Conservation (phyloP, 495 filamentous ascomycete species). For the Neurospora sp. region DNA sequence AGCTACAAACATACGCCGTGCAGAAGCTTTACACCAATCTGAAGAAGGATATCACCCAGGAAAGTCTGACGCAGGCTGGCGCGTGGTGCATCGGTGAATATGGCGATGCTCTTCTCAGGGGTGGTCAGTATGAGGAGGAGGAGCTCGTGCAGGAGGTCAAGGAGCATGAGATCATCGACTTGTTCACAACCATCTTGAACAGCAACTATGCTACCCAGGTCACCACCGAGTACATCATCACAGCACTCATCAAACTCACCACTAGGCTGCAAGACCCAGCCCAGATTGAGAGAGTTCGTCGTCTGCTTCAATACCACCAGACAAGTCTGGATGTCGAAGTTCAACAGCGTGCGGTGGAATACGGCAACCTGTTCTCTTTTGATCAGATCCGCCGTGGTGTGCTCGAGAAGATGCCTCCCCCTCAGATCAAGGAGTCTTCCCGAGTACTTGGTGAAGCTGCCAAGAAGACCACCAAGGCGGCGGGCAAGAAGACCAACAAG, state of each 20-base stretch:
- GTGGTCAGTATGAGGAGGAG: slow-evolving; percentile 91
- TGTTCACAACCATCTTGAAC: slow-evolving; percentile 83
- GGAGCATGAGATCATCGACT: slow-evolving; percentile 80
- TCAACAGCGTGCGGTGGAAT: slow-evolving; percentile 91
- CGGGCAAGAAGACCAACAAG: slow-evolving; percentile 59
- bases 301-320: slow-evolving; percentile 63
- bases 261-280: slow-evolving; percentile 72
- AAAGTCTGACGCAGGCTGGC: slow-evolving; percentile 83
- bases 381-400: slow-evolving; percentile 84
- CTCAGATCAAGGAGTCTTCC: slow-evolving; percentile 90
- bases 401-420: slow-evolving; percentile 92
- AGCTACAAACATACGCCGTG: slow-evolving; percentile 89
- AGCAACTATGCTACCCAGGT: slow-evolving; percentile 85
- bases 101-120: slow-evolving; percentile 74
- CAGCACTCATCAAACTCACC: slow-evolving; percentile 89
- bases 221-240: slow-evolving; percentile 90
- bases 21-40: slow-evolving; percentile 86
- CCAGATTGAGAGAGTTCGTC: slow-evolving; percentile 74
- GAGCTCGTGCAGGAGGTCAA: slow-evolving; percentile 83
- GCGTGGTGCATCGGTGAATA: slow-evolving; percentile 99
- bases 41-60: slow-evolving; percentile 94
- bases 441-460: slow-evolving; percentile 77
- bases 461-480: slow-evolving; percentile 68
- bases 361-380: slow-evolving; percentile 81
- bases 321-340: slow-evolving; percentile 86